Conservation (phyloP, 2,329 filamentous ascomycete species). For the Monilinia laxa region DNA sequence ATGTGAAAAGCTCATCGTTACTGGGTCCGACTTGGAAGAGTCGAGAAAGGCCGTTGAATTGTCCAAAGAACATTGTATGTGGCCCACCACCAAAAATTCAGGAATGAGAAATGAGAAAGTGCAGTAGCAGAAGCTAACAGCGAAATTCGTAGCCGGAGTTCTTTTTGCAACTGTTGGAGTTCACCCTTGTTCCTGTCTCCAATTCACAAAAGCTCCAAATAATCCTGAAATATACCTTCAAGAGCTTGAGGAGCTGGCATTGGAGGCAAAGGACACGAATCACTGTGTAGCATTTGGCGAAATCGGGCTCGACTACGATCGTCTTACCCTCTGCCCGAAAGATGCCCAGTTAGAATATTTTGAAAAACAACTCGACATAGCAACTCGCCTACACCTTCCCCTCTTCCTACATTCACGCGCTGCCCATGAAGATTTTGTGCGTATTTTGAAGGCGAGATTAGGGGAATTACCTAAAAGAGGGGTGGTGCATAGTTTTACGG, state of each 20-base stretch:
- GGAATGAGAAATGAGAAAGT: neutral
- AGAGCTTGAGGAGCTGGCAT: conserved; percentile 64
- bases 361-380: conserved; percentile 58
- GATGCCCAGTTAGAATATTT: conserved; percentile 84
- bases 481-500: conserved; percentile 94
- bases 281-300: conserved; percentile 77
- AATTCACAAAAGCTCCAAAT: conserved; percentile 59
- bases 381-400: conserved; percentile 68
- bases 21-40: conserved; percentile 81
- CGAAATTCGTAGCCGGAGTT: conserved; percentile 59
- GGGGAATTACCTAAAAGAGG: conserved; percentile 70
- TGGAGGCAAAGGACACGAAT: conserved; percentile 48
- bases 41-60: conserved; percentile 73
- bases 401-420: conserved; percentile 92
- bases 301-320: conserved; percentile 94
- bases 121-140: conserved; percentile 26
- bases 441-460: conserved; percentile 62
- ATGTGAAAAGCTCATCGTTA: conserved; percentile 88
- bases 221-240: conserved; percentile 51
- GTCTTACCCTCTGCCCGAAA: conserved; percentile 77
- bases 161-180: conserved; percentile 92
- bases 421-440: conserved; percentile 80
- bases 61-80: conserved; percentile 70
- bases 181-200: conserved; percentile 82
- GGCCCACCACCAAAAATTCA: conserved; percentile 2